Evolutionary conservation across 164 flowering plant genomes (phyloP), one percentile per base, ranked within the genome.

Genomic region (Vitis amurensis): DNA sequence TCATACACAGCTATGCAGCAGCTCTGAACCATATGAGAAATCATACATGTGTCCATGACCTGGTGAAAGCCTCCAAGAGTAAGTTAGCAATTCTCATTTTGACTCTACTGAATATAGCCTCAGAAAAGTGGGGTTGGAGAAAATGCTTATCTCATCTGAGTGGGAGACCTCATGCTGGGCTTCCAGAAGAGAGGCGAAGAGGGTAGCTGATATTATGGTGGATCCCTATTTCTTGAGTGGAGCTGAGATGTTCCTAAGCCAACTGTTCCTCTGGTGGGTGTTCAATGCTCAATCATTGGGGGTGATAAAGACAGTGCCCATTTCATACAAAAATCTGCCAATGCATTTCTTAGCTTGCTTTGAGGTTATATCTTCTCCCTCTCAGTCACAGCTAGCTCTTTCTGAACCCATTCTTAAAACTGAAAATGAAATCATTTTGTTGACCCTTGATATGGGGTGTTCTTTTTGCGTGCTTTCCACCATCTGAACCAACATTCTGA

Each of bases 261-360:
- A 47, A 72, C 84, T 30, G 60, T 78, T 57, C 95, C 97, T 3
- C 72, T 92, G 14, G 75, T 90, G 55, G 71, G 74, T 8, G 78
- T 81, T 47, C n/a, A 85, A 16, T 65, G 64, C 48, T 70, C 83
- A 62, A 61, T 84, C 44, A 59, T 68, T 55, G 73, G 61, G 13
- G 75, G 74, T 55, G 66, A 64, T 49, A 78, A 73, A 55, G 84
- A 84, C 88, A 52, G 81, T 63, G 9, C 89, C 87, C 7, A 66
- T 77, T 60, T 84, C 88, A 68, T 71, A 79, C 61, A 88, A 83
- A 73, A 90, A 90, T 70, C 82, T 78, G 3, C 81, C 91, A 56
- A 88, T 82, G 66, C 69, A 67, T 68, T 74, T 79, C 56, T 80
- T 72, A 30, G 69, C 66, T 59, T 67, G 55, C 61, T 29, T 73